phyloP scores from a whole-genome alignment of 495 filamentous ascomycete genomes.

The Hypoxylon lienhwacheense region DNA sequence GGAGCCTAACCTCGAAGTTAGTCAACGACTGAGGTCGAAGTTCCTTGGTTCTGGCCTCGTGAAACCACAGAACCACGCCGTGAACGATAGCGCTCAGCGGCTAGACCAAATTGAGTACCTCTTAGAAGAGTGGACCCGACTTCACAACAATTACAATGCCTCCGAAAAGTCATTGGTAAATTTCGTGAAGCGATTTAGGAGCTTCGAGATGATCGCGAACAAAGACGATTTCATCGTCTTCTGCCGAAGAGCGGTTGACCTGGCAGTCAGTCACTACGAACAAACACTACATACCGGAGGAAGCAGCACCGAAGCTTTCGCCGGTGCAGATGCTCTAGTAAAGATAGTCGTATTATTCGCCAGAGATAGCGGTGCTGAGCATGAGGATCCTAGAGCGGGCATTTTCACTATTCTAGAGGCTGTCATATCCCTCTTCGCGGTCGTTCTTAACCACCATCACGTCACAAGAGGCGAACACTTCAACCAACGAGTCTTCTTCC shows the following conservation, averaged over 20 bases:
- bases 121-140: slow-evolving; percentile 89
- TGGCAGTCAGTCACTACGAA: slow-evolving; percentile 74
- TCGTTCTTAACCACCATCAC: slow-evolving; percentile 85
- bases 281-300: slow-evolving; percentile 60
- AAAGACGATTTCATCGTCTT: slow-evolving; percentile 77
- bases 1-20: slow-evolving; percentile 65
- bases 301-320: slow-evolving; percentile 68
- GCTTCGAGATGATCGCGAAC: slow-evolving; percentile 66
- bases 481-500: slow-evolving; percentile 87
- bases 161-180: slow-evolving; percentile 69
- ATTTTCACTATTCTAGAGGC: slow-evolving; percentile 63
- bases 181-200: slow-evolving; percentile 84
- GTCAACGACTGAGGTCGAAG: slow-evolving; percentile 70
- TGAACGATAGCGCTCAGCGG: slow-evolving; percentile 42
- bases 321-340: slow-evolving; percentile 82
- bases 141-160: slow-evolving; percentile 72
- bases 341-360: slow-evolving; percentile 77
- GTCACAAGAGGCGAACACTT: slow-evolving; percentile 78
- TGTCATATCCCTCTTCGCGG: slow-evolving; percentile 70
- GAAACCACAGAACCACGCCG: slow-evolving; percentile 42
- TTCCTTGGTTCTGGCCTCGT: slow-evolving; percentile 64
- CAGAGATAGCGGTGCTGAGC: slow-evolving; percentile 48
- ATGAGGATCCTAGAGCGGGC: slow-evolving; percentile 19
- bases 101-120: slow-evolving; percentile 89
- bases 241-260: slow-evolving; percentile 78